Percentiles rank a stretch among this genome's conserved stretches.
Conservation (phyloP, 768 basidiomycete species). For the Suillus bovinus region DNA sequence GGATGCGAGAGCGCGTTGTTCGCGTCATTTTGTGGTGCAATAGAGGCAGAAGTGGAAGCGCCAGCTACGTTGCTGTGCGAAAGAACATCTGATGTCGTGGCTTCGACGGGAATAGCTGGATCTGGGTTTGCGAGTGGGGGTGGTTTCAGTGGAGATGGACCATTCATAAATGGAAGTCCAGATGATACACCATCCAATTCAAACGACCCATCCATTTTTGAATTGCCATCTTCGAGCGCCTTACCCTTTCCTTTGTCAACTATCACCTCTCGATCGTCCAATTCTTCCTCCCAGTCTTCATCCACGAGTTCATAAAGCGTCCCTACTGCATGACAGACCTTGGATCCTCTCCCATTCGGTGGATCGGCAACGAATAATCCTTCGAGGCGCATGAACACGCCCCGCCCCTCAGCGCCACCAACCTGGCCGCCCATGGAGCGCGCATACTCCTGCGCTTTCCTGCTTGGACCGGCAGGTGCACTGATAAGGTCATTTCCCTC, state of each 20-base stretch:
- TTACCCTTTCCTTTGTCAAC: constrained; percentile 32
- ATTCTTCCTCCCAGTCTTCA: constrained; percentile 60
- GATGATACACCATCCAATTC: constrained; percentile 11
- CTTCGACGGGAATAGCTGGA: constrained; percentile 20
- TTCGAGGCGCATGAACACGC: constrained; percentile 72
- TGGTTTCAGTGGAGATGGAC: constrained; percentile 34
- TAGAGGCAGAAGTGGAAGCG: constrained; percentile 18
- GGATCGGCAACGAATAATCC: constrained; percentile 65
- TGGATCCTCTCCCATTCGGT: constrained; percentile 40
- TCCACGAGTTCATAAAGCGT: constrained; percentile 81
- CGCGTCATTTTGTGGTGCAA: constrained; percentile 20
- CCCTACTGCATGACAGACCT: constrained; percentile 69
- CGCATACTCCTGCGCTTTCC: constrained; percentile 30
- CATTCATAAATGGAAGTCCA: not conserved
- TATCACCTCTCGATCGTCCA: not conserved
- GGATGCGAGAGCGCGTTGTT: constrained; percentile 40
- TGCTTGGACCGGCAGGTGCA: constrained; percentile 59
- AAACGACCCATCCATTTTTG: constrained; percentile 9
- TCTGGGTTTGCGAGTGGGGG: constrained; percentile 33
- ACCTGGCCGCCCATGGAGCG: constrained; percentile 20
- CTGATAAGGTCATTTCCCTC: constrained; percentile 58
- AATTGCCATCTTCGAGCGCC: constrained; percentile 23
- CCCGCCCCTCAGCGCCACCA: constrained; percentile 58
- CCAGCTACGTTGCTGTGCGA: constrained; percentile 14
- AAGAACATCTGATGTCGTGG: constrained; percentile 19